Conservation (phyloP, 768 basidiomycete species). For the Boletus barrowsii region DNA sequence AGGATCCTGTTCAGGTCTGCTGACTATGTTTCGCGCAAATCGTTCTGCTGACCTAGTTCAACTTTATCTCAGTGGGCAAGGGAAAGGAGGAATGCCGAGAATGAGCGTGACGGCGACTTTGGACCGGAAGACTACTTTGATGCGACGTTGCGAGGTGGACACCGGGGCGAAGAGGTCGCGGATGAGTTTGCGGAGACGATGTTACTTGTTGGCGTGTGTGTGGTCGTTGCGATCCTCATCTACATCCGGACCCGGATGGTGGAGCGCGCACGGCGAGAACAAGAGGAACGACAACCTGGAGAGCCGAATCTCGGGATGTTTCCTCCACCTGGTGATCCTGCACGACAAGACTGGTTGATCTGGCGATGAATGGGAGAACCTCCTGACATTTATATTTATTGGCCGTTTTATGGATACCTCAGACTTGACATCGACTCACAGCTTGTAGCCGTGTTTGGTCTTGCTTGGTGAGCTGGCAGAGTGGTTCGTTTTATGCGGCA, state of each 20-base stretch:
- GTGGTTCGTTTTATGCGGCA: background rate
- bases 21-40: background rate
- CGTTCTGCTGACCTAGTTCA: constrained; percentile 3
- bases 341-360: constrained; percentile 63
- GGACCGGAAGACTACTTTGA: constrained; percentile 85
- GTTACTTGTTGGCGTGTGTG: constrained; percentile 69
- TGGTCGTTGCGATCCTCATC: constrained; percentile 69
- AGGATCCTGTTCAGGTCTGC: constrained; percentile 69
- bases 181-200: constrained; percentile 82
- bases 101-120: constrained; percentile 69
- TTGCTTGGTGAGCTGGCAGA: constrained; percentile 18
- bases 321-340: constrained; percentile 63
- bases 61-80: constrained; percentile 62
- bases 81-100: constrained; percentile 67
- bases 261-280: constrained; percentile 66
- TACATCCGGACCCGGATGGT: constrained; percentile 79
- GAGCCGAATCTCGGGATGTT: constrained; percentile 45
- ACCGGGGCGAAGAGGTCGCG: constrained; percentile 58
- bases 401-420: background rate
- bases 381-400: constrained; percentile 4
- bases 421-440: background rate
- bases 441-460: constrained; percentile 20
- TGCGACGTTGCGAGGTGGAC: constrained; percentile 54
- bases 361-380: constrained; percentile 30
- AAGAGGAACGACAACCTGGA: constrained; percentile 42